A percentile compares a stretch with the other conserved stretches of the same genome.
phyloP scores from a whole-genome alignment of 2,329 filamentous ascomycete species.

The Aspergillus vadensis region DNA sequence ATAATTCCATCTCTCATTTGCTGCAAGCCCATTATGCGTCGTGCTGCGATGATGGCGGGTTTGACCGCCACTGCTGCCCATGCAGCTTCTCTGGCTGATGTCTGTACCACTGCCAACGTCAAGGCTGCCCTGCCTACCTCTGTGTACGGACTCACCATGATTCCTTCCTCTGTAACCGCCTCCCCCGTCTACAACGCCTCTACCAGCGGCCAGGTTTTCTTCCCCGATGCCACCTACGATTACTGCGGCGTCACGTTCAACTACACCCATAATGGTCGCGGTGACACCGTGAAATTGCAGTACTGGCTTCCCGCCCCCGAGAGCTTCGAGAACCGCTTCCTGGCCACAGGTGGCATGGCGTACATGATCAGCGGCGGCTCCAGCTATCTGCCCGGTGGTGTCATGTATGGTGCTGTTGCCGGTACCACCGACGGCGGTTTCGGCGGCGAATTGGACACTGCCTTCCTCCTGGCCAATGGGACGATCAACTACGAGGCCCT shows the following conservation, averaged over 20 bases:
- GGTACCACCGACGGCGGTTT: constrained; percentile 51
- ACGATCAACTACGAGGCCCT: constrained; percentile 41
- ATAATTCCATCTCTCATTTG: no score
- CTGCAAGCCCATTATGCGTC: no score
- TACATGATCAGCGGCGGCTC: constrained; percentile 35
- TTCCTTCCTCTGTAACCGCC: constrained; percentile 47
- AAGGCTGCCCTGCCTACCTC: constrained; percentile 47
- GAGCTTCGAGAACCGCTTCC: constrained; percentile 50
- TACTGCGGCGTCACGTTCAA: constrained; percentile 47
- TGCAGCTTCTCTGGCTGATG: constrained; percentile 35
- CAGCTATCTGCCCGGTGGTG: constrained; percentile 42
- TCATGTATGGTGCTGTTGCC: constrained; percentile 45
- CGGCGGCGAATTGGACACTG: constrained; percentile 36
- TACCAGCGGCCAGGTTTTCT: no score
- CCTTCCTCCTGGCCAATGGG: constrained; percentile 49
- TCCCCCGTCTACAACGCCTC: constrained; percentile 30
- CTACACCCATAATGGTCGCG: constrained; percentile 47
- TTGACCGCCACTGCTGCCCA: constrained; percentile 12
- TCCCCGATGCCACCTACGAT: constrained; percentile 36
- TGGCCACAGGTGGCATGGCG: constrained; percentile 43
- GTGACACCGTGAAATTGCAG: constrained; percentile 41
- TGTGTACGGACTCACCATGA: constrained; percentile 44
- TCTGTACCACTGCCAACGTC: constrained; percentile 49
- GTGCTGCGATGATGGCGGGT: not conserved
- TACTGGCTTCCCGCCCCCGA: constrained; percentile 39